These are phyloP conservation scores for Mycena galericulata DNA, from an alignment of 768 basidiomycete species.

Conservation along the genomic window DNA sequence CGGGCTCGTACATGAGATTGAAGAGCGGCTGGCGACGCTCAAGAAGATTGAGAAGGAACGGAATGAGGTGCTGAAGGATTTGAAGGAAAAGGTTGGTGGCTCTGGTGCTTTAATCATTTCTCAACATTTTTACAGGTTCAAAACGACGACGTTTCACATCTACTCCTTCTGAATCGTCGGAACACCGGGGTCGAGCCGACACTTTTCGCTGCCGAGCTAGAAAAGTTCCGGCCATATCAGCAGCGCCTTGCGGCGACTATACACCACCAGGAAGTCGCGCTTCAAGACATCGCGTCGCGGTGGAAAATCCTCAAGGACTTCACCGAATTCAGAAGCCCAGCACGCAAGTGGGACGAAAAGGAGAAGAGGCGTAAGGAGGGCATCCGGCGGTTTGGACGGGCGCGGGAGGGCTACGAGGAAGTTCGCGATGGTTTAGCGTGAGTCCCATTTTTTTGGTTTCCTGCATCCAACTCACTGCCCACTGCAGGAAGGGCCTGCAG, in stretches of 20 bases:
- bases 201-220: conserved; percentile 92
- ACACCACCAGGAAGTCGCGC: conserved; percentile 75
- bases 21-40: conserved; percentile 80
- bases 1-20: conserved; percentile 77
- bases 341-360: conserved; percentile 84
- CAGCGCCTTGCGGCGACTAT: conserved; percentile 83
- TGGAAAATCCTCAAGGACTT: conserved; percentile 82
- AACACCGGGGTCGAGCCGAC: conserved; percentile 86
- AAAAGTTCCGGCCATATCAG: conserved; percentile 95
- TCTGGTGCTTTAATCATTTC: too few relatives aligned
- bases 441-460: conserved; percentile 50
- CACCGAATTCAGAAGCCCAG: conserved; percentile 81
- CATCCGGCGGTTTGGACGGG: conserved; percentile 76
- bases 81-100: conserved; percentile 89
- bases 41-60: conserved; percentile 89
- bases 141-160: conserved; percentile 95
- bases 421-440: conserved; percentile 87
- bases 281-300: conserved; percentile 80
- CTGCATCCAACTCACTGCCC: conserved; percentile 23
- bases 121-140: conserved; percentile 93
- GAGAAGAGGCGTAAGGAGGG: conserved; percentile 85
- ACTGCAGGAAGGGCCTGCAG: conserved; percentile 81
- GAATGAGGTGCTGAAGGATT: conserved; percentile 87
- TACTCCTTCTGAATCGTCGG: conserved; percentile 90
- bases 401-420: conserved; percentile 88